Conservation (phyloP, 495 filamentous ascomycete genomes). For the Hyaloscypha finlandica region DNA sequence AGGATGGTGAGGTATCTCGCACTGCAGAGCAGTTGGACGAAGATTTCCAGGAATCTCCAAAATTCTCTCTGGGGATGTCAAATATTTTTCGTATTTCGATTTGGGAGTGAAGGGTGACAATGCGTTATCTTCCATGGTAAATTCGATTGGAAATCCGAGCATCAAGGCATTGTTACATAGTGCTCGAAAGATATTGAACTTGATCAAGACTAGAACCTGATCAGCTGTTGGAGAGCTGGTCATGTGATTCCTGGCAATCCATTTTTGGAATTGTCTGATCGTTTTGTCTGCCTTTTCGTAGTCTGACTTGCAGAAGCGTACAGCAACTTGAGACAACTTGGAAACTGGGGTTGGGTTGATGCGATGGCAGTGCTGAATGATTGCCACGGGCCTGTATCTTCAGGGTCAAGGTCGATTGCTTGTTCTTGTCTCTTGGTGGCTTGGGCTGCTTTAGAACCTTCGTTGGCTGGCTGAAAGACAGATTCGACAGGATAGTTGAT, state of each 20-base stretch:
- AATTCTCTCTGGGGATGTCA: neutral
- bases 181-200: conserved; percentile 30
- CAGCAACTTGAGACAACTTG: conserved; percentile 6
- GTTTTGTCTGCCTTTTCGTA: neutral
- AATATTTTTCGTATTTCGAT: neutral
- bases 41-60: conserved; percentile 10
- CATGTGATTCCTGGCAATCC: conserved; percentile 12
- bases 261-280: conserved; percentile 23
- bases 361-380: neutral
- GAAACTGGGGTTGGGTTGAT: neutral
- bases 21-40: conserved; percentile 30
- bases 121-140: conserved; percentile 11
- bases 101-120: conserved; percentile 12
- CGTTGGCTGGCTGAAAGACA: neutral
- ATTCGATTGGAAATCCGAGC: conserved; percentile 7
- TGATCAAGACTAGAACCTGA: conserved; percentile 22
- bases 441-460: neutral
- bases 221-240: conserved; percentile 13
- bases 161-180: conserved; percentile 15
- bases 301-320: neutral
- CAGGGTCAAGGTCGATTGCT: no score
- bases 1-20: conserved; percentile 25
- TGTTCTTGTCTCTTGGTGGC: no score
- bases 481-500: neutral
- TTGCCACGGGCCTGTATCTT: no score